Conservation (phyloP, 2,329 filamentous ascomycete genomes). For the Pseudogymnoascus sp. region DNA sequence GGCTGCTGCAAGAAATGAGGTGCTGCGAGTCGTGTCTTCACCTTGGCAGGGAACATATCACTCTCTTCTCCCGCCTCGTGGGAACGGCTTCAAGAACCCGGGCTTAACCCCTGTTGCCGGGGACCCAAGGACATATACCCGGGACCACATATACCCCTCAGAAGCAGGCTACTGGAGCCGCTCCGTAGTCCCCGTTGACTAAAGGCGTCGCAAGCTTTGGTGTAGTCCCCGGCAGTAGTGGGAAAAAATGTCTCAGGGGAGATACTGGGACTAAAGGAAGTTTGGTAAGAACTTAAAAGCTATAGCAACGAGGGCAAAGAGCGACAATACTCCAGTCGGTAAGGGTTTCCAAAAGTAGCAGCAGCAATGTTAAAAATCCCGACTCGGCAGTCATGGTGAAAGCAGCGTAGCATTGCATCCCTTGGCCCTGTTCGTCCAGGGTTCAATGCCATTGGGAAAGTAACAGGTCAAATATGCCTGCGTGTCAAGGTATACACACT, state of each 20-base stretch:
- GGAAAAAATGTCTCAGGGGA: not conserved
- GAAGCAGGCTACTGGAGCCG: not conserved
- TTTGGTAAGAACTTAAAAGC: not conserved
- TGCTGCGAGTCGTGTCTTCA: not conserved
- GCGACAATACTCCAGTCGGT: not conserved
- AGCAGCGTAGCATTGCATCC: not conserved
- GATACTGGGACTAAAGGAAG: not conserved
- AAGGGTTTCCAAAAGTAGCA: not conserved
- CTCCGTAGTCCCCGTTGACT: constrained; percentile 2
- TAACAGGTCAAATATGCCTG: not conserved
- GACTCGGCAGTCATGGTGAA: not conserved
- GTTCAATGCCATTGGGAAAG: not conserved
- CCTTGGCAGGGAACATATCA: not conserved
- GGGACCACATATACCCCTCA: not conserved
- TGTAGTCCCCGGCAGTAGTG: not conserved
- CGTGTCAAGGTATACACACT: not conserved
- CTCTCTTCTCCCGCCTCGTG: not conserved
- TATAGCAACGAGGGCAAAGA: not conserved
- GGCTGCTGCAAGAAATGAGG: not conserved
- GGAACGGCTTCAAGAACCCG: not conserved
- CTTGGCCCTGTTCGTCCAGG: not conserved
- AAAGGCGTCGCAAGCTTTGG: not conserved
- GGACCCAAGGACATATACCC: not conserved
- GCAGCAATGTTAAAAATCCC: constrained; percentile 2
- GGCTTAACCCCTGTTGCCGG: not conserved